These are phyloP conservation scores for Aspergillus incahuasiensis DNA, from an alignment of 495 filamentous ascomycete genomes.

Conservation along the genomic window DNA sequence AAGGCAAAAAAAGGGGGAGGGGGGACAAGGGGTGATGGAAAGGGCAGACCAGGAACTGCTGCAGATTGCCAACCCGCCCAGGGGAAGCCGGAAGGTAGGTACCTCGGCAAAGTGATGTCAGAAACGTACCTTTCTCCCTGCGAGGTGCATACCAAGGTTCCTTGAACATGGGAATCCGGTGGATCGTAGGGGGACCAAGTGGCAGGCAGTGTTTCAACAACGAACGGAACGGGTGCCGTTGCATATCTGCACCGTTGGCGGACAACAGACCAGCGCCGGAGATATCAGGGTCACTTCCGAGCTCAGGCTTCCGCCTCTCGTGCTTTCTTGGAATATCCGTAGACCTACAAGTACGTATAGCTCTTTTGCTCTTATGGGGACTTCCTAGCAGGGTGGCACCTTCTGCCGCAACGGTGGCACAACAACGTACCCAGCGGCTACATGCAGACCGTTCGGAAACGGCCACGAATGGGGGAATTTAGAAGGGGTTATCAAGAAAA, in stretches of 20 bases:
- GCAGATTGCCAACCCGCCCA: background rate
- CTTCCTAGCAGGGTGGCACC: background rate
- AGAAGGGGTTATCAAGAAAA: conserved; percentile 9
- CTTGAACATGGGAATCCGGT: background rate
- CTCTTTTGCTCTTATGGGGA: background rate
- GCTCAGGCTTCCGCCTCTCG: background rate
- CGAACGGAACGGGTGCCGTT: too few relatives aligned
- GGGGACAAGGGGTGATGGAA: too few relatives aligned
- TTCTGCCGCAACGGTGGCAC: conserved; percentile 15
- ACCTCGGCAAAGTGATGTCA: background rate
- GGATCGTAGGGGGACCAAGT: too few relatives aligned
- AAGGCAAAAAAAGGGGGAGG: background rate
- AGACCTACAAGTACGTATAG: background rate
- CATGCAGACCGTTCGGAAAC: conserved; percentile 18
- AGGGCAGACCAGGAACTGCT: background rate
- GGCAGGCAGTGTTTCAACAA: too few relatives aligned
- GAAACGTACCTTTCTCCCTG: background rate
- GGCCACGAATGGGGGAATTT: conserved; percentile 23
- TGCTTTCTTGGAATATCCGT: conserved; percentile 4
- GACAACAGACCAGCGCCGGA: too few relatives aligned
- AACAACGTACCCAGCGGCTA: conserved; percentile 26
- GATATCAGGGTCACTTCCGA: background rate
- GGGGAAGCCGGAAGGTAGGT: background rate
- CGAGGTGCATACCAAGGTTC: background rate
- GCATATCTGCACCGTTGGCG: too few relatives aligned